Evolutionary conservation across 768 basidiomycete genomes (phyloP).

Genomic region (Lentinula aciculospora): DNA sequence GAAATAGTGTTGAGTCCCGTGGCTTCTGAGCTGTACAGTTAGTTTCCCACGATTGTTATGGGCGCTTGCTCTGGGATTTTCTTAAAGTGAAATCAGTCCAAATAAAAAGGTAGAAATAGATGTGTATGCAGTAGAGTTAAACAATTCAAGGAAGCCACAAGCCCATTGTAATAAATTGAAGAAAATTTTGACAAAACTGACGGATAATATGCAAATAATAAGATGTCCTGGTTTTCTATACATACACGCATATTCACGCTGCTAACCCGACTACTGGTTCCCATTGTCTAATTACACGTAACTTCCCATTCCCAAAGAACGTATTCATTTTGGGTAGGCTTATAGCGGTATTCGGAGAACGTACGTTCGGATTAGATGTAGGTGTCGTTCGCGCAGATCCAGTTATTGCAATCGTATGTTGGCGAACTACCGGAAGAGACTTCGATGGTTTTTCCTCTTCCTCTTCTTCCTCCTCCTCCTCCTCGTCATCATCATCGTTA

Average conservation of each 20-base stretch:
- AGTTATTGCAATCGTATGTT: not conserved
- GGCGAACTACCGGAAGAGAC: not conserved
- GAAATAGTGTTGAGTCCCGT: not conserved
- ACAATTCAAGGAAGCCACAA: not conserved
- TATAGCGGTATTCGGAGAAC: not conserved
- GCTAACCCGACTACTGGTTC: not conserved
- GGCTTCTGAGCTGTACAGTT: not conserved
- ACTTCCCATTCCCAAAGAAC: not conserved
- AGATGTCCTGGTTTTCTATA: no score
- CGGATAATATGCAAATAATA: no score
- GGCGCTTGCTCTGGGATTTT: no score
- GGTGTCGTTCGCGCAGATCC: constrained; percentile 3
- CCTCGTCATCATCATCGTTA: constrained; percentile 43
- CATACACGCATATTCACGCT: not conserved
- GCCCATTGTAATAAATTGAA: not conserved
- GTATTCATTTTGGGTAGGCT: not conserved
- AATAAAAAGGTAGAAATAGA: not conserved
- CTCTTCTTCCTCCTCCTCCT: constrained; percentile 50
- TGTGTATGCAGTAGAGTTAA: not conserved
- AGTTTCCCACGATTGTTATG: not conserved
- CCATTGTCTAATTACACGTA: constrained; percentile 1
- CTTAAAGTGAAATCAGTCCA: no score
- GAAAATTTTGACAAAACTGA: no score
- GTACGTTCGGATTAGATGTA: not conserved
- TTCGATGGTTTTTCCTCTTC: constrained; percentile 22